Evolutionary conservation across 805 yeast species (phyloP).

Genomic region (Pichia kluyveri): DNA sequence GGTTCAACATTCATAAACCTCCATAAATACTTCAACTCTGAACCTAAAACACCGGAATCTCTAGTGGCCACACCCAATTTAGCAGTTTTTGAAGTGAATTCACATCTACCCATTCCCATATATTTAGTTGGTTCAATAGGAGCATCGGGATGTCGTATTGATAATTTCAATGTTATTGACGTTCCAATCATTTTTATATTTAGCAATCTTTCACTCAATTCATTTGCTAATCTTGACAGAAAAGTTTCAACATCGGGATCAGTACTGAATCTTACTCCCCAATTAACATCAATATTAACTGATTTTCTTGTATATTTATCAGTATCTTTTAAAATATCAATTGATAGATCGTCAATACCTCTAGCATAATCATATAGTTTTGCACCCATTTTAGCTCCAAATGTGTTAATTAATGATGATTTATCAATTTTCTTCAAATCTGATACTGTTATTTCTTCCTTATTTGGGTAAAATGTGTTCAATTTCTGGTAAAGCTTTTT

Average conservation of each 20-base stretch:
- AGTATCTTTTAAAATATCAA: conserved; percentile 42
- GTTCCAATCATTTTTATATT: conserved; percentile 42
- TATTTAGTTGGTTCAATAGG: conserved; percentile 70
- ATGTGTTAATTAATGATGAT: conserved; percentile 30
- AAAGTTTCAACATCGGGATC: conserved; percentile 58
- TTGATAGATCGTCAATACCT: conserved; percentile 60
- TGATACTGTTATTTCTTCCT: conserved; percentile 15
- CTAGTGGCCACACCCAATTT: conserved; percentile 53
- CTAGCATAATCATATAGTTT: conserved; percentile 51
- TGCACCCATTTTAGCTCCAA: conserved; percentile 67
- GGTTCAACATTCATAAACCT: conserved; percentile 46
- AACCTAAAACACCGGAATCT: conserved; percentile 49
- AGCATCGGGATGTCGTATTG: conserved; percentile 55
- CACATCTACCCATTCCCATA: conserved; percentile 81
- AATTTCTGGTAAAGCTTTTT: conserved; percentile 40
- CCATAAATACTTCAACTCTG: conserved; percentile 49
- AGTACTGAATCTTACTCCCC: conserved; percentile 73
- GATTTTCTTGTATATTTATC: conserved; percentile 56
- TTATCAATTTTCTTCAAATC: conserved; percentile 31
- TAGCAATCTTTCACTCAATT: conserved; percentile 45
- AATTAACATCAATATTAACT: conserved; percentile 80
- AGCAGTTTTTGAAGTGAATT: conserved; percentile 48
- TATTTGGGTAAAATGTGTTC: conserved; percentile 14
- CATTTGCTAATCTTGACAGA: conserved; percentile 46
- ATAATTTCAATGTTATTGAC: conserved; percentile 54